A percentile compares a stretch with the other conserved stretches of the same genome.
These are phyloP conservation scores for Moricandia moricandioides DNA, from an alignment of 345 rosid species.

Conservation along the genomic window DNA sequence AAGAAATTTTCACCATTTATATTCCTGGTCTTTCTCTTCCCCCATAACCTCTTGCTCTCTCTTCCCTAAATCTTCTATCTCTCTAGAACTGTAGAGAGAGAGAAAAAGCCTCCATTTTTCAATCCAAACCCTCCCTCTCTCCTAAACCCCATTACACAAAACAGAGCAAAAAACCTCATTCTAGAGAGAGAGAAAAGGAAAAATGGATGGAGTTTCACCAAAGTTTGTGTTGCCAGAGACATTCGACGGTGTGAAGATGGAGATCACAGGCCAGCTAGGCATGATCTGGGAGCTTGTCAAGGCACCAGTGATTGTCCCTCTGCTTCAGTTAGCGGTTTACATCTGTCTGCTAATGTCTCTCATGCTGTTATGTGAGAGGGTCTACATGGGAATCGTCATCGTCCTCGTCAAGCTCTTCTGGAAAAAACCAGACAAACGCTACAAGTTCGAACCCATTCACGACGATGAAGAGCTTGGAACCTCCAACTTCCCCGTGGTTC, in stretches of 20 bases:
- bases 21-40: background rate
- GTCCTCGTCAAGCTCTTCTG: slow-evolving; percentile 88
- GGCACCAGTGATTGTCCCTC: slow-evolving; percentile 93
- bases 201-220: slow-evolving; percentile 67
- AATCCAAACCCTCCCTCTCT: background rate
- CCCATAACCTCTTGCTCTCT: slow-evolving; percentile 29
- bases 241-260: slow-evolving; percentile 62
- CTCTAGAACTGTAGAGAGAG: slow-evolving; percentile 31
- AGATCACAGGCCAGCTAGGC: slow-evolving; percentile 63
- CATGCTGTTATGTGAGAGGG: slow-evolving; percentile 86
- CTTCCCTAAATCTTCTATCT: slow-evolving; percentile 31
- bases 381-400: slow-evolving; percentile 96
- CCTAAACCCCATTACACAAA: slow-evolving; percentile 1
- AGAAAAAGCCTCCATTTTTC: slow-evolving; percentile 29
- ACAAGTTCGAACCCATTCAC: slow-evolving; percentile 67
- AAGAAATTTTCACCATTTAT: slow-evolving; percentile 22
- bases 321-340: slow-evolving; percentile 63
- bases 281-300: slow-evolving; percentile 91
- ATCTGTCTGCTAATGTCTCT: slow-evolving; percentile 72
- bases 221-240: slow-evolving; percentile 72
- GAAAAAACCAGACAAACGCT: slow-evolving; percentile 85
- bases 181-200: slow-evolving; percentile 14
- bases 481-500: slow-evolving; percentile 76
- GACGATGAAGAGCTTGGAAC: slow-evolving; percentile 80
- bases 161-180: background rate